Percentiles rank a stretch among this genome's conserved stretches.
Conservation (phyloP, 2,329 filamentous ascomycete genomes). For the Microcyclospora pomicola region DNA sequence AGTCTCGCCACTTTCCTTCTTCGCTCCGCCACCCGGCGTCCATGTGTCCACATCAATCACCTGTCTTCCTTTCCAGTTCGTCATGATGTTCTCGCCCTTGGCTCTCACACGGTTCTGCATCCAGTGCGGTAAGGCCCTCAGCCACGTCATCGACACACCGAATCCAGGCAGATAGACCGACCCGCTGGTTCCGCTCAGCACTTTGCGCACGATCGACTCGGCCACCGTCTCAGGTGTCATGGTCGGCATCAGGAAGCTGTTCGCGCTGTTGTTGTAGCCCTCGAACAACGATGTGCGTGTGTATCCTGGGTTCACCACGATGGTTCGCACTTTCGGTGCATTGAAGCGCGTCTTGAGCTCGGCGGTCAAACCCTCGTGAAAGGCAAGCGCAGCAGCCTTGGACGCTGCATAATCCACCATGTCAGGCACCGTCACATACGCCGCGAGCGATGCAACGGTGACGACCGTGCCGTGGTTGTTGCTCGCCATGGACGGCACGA, state of each 20-base stretch:
- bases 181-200: slow-evolving; percentile 27
- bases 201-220: slow-evolving; percentile 31
- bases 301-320: slow-evolving; percentile 49
- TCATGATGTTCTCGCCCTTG: too few species aligned
- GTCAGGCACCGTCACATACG: slow-evolving; percentile 8
- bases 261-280: slow-evolving; percentile 47
- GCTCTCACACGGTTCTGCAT: too few species aligned
- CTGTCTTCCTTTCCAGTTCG: too few species aligned
- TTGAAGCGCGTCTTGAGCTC: slow-evolving; percentile 29
- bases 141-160: slow-evolving; percentile 2
- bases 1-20: slow-evolving; percentile 8
- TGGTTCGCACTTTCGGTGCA: slow-evolving; percentile 29
- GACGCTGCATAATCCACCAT: slow-evolving; percentile 36
- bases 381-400: slow-evolving; percentile 38
- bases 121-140: slow-evolving; percentile 10
- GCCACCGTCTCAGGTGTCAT: slow-evolving; percentile 28
- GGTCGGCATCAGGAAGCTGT: slow-evolving; percentile 18
- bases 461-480: slow-evolving; percentile 25
- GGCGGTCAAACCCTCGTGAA: slow-evolving; percentile 36
- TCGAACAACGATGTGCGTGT: slow-evolving; percentile 78
- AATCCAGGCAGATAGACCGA: slow-evolving; percentile 27
- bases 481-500: slow-evolving; percentile 38
- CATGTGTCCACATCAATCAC: too few species aligned
- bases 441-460: neutral
- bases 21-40: slow-evolving; percentile 1